phyloP scores from a whole-genome alignment of 345 rosid genomes.

The Syzygium oleosum region DNA sequence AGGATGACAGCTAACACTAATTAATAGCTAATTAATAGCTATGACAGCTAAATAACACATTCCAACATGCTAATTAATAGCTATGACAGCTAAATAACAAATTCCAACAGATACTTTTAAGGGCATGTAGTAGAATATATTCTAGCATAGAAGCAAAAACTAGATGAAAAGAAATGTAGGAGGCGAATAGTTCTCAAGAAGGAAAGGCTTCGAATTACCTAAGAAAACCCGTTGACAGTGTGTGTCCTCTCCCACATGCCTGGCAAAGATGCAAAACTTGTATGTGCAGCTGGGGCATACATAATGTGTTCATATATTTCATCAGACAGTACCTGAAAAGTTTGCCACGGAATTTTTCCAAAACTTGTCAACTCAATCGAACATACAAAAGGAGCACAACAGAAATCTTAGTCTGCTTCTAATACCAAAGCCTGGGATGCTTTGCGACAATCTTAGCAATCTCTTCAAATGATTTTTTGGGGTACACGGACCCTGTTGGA shows the following conservation, averaged over 20 bases:
- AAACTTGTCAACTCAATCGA: background rate
- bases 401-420: background rate
- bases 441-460: slow-evolving; percentile 76
- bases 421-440: slow-evolving; percentile 94
- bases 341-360: background rate
- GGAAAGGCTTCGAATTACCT: slow-evolving; percentile 34
- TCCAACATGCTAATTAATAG: too few relatives aligned
- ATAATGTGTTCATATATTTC: slow-evolving; percentile 97
- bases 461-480: slow-evolving; percentile 76
- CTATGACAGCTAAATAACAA: too few relatives aligned
- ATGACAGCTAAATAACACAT: too few relatives aligned
- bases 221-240: slow-evolving; percentile 91
- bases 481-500: slow-evolving; percentile 96
- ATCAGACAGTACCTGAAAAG: slow-evolving; percentile 74
- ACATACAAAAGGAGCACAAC: background rate
- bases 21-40: too few relatives aligned
- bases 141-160: background rate
- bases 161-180: background rate
- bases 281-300: slow-evolving; percentile 81
- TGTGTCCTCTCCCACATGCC: slow-evolving; percentile 92
- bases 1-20: too few relatives aligned
- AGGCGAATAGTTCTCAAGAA: background rate
- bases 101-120: background rate
- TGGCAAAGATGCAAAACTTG: slow-evolving; percentile 93
- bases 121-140: background rate